Evolutionary conservation across 2,329 filamentous ascomycete genomes (phyloP).

Genomic region (Cercospora janseana): DNA sequence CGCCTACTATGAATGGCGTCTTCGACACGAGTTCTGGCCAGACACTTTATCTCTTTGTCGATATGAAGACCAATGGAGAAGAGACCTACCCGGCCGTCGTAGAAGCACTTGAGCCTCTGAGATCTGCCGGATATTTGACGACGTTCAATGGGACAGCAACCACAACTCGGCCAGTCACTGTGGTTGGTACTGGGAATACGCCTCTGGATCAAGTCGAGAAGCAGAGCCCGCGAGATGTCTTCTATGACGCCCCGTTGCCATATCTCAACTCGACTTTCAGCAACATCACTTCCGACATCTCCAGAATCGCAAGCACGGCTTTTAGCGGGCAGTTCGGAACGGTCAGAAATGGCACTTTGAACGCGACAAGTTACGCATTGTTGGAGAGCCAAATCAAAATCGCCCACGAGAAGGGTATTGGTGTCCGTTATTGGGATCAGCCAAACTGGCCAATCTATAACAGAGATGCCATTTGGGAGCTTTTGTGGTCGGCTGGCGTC

Average conservation of each 20-base stretch:
- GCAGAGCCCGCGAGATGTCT: constrained; percentile 48
- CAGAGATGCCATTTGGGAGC: constrained; percentile 59
- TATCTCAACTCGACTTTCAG: constrained; percentile 43
- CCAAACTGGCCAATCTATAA: constrained; percentile 60
- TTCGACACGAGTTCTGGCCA: constrained; percentile 57
- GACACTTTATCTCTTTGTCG: constrained; percentile 64
- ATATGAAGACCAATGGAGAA: constrained; percentile 59
- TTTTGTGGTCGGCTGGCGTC: constrained; percentile 57
- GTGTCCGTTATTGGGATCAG: constrained; percentile 62
- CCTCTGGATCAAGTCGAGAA: constrained; percentile 48
- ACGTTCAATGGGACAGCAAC: constrained; percentile 51
- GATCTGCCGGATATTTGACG: constrained; percentile 54
- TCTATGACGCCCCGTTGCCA: constrained; percentile 59
- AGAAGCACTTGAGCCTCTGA: constrained; percentile 56
- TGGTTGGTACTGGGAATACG: constrained; percentile 62
- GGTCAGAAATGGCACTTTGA: constrained; percentile 41
- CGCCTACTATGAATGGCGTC: constrained; percentile 57
- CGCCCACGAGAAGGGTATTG: constrained; percentile 59
- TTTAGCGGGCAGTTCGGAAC: constrained; percentile 47
- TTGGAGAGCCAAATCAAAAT: constrained; percentile 53
- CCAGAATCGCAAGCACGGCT: constrained; percentile 55
- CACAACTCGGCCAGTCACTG: constrained; percentile 54
- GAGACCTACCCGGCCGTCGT: constrained; percentile 58
- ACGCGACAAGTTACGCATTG: constrained; percentile 50
- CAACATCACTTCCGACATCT: constrained; percentile 50